phyloP scores from a whole-genome alignment of 2,329 filamentous ascomycete genomes.

The Penicillium sp. region DNA sequence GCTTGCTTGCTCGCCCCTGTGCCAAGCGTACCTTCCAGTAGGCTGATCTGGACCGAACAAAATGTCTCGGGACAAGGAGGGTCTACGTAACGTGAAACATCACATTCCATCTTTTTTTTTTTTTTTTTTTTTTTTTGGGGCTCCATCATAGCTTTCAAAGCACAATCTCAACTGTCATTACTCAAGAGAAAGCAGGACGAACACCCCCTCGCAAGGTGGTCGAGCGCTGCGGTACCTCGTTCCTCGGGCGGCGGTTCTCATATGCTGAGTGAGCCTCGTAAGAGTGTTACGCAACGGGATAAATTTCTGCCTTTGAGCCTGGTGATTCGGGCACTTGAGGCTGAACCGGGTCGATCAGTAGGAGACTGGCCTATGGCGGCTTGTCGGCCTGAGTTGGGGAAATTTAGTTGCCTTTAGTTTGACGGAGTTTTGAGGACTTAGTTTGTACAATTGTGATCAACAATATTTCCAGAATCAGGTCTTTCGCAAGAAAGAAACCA shows the following conservation, averaged over 20 bases:
- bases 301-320: background rate
- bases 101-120: constrained; percentile 5
- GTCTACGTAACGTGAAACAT: constrained; percentile 12
- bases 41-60: constrained; percentile 15
- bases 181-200: background rate
- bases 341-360: constrained; percentile 3
- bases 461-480: background rate
- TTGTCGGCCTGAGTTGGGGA: background rate
- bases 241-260: background rate
- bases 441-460: background rate
- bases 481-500: too few relatives aligned
- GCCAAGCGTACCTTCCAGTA: constrained; percentile 19
- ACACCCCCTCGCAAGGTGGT: background rate
- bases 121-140: background rate
- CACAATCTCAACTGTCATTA: background rate
- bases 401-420: background rate
- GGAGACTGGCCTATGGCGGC: background rate
- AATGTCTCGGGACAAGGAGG: constrained; percentile 20
- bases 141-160: background rate
- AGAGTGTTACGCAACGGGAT: constrained; percentile 5
- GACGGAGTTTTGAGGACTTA: too few relatives aligned
- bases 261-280: constrained; percentile 6
- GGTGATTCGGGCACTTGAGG: background rate
- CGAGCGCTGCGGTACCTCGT: background rate
- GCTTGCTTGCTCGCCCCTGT: constrained; percentile 14